These are phyloP conservation scores for Odonthalia washingtoniensis DNA, from an alignment of 31 red algal species.

Conservation along the genomic window DNA sequence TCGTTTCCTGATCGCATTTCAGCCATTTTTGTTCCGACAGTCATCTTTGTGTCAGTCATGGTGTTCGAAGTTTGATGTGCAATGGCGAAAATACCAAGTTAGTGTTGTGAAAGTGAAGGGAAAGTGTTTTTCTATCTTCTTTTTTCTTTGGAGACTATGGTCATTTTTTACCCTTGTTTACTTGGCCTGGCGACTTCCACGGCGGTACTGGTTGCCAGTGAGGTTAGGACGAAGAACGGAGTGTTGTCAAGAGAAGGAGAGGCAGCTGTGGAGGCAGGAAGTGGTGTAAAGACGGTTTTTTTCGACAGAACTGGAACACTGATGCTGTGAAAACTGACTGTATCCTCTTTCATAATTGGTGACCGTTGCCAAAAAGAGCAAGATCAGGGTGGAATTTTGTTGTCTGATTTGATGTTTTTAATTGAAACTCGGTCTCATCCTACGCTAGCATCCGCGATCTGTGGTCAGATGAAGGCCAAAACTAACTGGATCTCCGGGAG, in stretches of 20 bases:
- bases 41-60: conserved; percentile 70
- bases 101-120: conserved; percentile 79
- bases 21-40: conserved; percentile 90
- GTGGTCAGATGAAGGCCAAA: conserved; percentile 50
- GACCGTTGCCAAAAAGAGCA: not conserved
- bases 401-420: conserved; percentile 52
- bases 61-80: conserved; percentile 79
- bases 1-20: conserved; percentile 85
- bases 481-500: not conserved
- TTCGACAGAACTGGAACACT: conserved; percentile 99
- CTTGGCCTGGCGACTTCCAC: conserved; percentile 98
- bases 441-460: conserved; percentile 82
- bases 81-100: conserved; percentile 52
- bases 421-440: conserved; percentile 88
- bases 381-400: conserved; percentile 43
- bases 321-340: conserved; percentile 73
- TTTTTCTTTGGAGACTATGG: conserved; percentile 93
- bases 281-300: conserved; percentile 64
- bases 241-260: conserved; percentile 88
- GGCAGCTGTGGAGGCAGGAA: conserved; percentile 70
- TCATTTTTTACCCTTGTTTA: conserved; percentile 98
- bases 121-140: conserved; percentile 89
- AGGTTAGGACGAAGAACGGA: conserved; percentile 72
- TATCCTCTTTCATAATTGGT: conserved; percentile 45
- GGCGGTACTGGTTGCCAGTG: conserved; percentile 91